Evolutionary conservation across 768 basidiomycete genomes (phyloP).

Genomic region (Russula dissimulans): DNA sequence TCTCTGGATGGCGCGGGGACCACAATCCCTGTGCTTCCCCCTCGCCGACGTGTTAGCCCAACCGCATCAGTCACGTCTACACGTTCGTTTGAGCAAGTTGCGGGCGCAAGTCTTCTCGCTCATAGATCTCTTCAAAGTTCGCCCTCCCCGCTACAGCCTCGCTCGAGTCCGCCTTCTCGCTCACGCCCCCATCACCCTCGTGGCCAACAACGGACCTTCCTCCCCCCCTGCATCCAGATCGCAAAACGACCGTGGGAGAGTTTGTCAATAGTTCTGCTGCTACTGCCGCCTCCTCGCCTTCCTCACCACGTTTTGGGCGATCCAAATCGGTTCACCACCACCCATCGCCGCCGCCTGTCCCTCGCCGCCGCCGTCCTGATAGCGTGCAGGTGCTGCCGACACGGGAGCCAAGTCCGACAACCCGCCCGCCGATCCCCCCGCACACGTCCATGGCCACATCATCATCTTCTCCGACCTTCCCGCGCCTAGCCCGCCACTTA

Average conservation of each 20-base stretch:
- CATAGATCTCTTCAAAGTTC: not conserved
- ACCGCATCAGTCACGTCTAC: conserved; percentile 28
- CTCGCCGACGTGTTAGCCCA: conserved; percentile 28
- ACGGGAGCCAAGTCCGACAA: not conserved
- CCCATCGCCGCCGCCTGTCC: conserved; percentile 29
- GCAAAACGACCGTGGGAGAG: conserved; percentile 27
- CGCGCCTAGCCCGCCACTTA: conserved; percentile 30
- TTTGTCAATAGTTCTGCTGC: conserved; percentile 4
- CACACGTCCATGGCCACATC: conserved; percentile 7
- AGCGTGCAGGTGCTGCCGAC: conserved; percentile 42
- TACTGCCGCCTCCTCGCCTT: conserved; percentile 11
- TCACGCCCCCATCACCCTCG: conserved; percentile 26
- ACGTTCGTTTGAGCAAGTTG: conserved; percentile 36
- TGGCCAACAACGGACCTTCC: conserved; percentile 29
- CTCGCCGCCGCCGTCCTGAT: conserved; percentile 47
- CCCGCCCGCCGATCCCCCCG: conserved; percentile 1
- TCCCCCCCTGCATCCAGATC: conserved; percentile 48
- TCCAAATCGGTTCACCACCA: conserved; percentile 51
- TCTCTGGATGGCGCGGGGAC: conserved; percentile 20
- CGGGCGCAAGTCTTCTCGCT: conserved; percentile 26
- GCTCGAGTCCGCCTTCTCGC: not conserved
- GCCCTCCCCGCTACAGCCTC: conserved; percentile 2
- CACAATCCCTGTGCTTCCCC: conserved; percentile 30
- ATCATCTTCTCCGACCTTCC: conserved; percentile 14
- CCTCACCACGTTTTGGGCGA: conserved; percentile 37